These are phyloP conservation scores for Botrytis porri DNA, from an alignment of 2,329 filamentous ascomycete genomes.

Conservation along the genomic window DNA sequence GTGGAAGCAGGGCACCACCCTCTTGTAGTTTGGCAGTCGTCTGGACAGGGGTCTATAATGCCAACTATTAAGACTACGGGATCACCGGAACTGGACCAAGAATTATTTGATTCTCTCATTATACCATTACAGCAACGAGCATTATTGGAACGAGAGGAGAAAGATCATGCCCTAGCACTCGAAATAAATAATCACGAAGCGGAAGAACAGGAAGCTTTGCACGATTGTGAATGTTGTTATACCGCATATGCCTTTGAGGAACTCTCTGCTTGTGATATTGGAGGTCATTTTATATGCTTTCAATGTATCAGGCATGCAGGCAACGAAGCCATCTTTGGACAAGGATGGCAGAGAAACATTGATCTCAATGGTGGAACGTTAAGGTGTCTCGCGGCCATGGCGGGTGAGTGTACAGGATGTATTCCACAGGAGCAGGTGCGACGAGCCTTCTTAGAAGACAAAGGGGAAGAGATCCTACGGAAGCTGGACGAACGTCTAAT, in stretches of 20 bases:
- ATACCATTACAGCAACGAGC: constrained; percentile 49
- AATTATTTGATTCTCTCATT: constrained; percentile 58
- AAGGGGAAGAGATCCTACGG: constrained; percentile 64
- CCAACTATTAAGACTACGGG: constrained; percentile 65
- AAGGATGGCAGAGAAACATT: constrained; percentile 83
- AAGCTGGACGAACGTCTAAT: constrained; percentile 78
- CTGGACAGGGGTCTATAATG: constrained; percentile 52
- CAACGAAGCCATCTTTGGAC: constrained; percentile 86
- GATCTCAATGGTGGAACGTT: constrained; percentile 70
- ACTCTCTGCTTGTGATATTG: constrained; percentile 62
- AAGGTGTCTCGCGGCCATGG: constrained; percentile 75
- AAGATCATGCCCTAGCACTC: constrained; percentile 52
- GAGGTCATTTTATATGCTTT: constrained; percentile 74
- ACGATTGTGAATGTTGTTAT: constrained; percentile 80
- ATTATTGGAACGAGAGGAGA: constrained; percentile 45
- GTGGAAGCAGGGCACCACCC: constrained; percentile 58
- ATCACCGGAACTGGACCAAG: constrained; percentile 60
- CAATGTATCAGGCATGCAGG: constrained; percentile 78
- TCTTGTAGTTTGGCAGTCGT: constrained; percentile 59
- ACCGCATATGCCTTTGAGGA: constrained; percentile 68
- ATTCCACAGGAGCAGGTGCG: constrained; percentile 68
- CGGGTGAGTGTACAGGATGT: constrained; percentile 68
- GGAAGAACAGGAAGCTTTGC: constrained; percentile 52
- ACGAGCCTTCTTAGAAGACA: constrained; percentile 67
- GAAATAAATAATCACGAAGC: constrained; percentile 58